Evolutionary conservation across 192 early-diverging fungal species (phyloP), one percentile per base, ranked within the genome.

Genomic region (Phycomyces blakesleeanus): DNA sequence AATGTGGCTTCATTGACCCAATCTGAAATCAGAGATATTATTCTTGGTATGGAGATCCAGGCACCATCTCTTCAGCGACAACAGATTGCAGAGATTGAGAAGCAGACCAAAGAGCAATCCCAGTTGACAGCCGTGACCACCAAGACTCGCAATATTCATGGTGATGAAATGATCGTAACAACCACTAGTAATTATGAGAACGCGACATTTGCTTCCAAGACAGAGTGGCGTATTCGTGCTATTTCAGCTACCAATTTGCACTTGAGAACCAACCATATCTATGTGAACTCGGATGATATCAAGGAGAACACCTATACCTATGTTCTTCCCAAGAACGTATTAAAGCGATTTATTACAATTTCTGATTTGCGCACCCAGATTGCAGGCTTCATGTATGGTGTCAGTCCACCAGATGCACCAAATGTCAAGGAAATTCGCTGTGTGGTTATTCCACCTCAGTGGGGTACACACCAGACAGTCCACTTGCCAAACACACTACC

Each of bases 1-100:
- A 98, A 97, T 55, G 94, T 97, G 26, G 93, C 94, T 15, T 95
- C 94, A 40, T 83, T 99, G 38, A 99, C 97, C 0, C 86, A 89
- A 38, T 94, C 94, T 4, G 97, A 99, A 83, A 93, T 99, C 63
- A 89, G 97, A 63, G 97, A 99, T 77, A 93, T 99, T 55, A 97
- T 99, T 63, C 82, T 99, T 59, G 97, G 97, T 68, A 99, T 99
- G 97, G 94, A 97, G 73, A 99, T 99, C 67, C 89, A 91, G 26
- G 97, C 97, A 54, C 97, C 97, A 24, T 96, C 93, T 42, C 78
- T 91, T 52, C 92, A 96, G 80, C 85, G 97, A 38, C 95, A 98
- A 76, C 91, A 97, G 77, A 93, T 97, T 78, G 94, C 94, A 20
- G 95, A 99, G 75, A 95, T 97, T 70, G 95, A 97, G 71, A 97